Evolutionary conservation across 306 rosid genomes (phyloP).

Genomic region (Herpetospermum pedunculosum): DNA sequence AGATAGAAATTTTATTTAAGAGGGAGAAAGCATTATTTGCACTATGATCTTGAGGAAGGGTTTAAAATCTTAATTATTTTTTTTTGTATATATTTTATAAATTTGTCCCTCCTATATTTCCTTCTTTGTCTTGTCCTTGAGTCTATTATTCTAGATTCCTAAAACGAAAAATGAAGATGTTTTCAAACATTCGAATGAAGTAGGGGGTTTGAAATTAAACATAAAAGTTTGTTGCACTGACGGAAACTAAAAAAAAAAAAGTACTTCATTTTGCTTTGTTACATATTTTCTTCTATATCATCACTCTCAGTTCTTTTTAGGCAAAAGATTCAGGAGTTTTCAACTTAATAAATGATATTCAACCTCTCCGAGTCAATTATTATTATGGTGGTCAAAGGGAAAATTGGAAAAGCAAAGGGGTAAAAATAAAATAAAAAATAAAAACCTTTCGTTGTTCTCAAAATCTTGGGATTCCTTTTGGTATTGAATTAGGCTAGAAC

Average conservation of each 20-base stretch:
- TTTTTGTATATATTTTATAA: not conserved
- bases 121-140: no score
- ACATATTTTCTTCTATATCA: not conserved
- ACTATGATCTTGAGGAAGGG: not conserved
- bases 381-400: conserved; percentile 1
- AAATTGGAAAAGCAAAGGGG: conserved; percentile 12
- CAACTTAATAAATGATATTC: conserved; percentile 5
- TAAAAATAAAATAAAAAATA: not conserved
- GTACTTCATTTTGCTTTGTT: no score
- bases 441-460: conserved; percentile 1
- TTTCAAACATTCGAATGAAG: not conserved
- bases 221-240: no score
- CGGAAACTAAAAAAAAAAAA: no score
- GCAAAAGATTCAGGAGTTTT: not conserved
- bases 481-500: not conserved
- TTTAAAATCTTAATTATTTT: not conserved
- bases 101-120: not conserved
- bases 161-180: not conserved
- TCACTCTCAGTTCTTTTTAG: not conserved
- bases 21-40: not conserved
- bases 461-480: conserved; percentile 9
- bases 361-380: not conserved
- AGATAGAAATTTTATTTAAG: not conserved
- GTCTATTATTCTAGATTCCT: not conserved
- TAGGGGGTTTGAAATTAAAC: not conserved